These are phyloP conservation scores for Fusarium penzigii DNA, from an alignment of 2,329 filamentous ascomycete species.

Conservation along the genomic window DNA sequence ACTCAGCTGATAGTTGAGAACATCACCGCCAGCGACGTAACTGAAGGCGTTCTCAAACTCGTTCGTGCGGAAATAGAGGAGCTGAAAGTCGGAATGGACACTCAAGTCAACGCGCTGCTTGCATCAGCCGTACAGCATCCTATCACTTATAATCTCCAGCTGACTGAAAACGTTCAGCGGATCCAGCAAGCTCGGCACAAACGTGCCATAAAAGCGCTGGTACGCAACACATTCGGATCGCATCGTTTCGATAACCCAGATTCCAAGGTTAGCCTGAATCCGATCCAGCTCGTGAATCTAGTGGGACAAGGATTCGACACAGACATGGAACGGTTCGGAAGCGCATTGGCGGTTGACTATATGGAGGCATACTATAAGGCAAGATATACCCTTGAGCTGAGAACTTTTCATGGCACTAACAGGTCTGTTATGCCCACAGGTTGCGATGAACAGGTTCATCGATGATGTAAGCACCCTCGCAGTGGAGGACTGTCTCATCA, in stretches of 20 bases:
- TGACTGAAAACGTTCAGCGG: conserved; percentile 39
- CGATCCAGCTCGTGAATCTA: conserved; percentile 20
- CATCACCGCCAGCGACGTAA: conserved; percentile 41
- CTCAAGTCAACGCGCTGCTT: conserved; percentile 48
- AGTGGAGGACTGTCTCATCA: conserved; percentile 34
- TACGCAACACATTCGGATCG: conserved; percentile 17
- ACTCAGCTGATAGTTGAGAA: conserved; percentile 48
- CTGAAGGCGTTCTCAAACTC: conserved; percentile 40
- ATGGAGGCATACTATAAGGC: conserved; percentile 43
- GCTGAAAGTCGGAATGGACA: conserved; percentile 36
- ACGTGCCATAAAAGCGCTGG: conserved; percentile 9
- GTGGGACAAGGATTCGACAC: conserved; percentile 24
- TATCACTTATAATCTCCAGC: conserved; percentile 55
- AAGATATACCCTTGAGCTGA: conserved; percentile 12
- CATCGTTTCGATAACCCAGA: conserved; percentile 20
- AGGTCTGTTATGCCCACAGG: conserved; percentile 12
- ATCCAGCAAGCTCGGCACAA: conserved; percentile 23
- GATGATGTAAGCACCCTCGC: conserved; percentile 35
- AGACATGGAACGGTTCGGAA: conserved; percentile 35
- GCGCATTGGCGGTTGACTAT: conserved; percentile 34
- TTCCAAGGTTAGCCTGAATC: conserved; percentile 19
- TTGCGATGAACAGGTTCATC: conserved; percentile 34
- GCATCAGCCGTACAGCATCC: conserved; percentile 46
- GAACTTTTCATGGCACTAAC: conserved; percentile 8
- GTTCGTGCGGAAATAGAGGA: conserved; percentile 35